phyloP scores from a whole-genome alignment of 768 basidiomycete species.

The Zangia roseola region DNA sequence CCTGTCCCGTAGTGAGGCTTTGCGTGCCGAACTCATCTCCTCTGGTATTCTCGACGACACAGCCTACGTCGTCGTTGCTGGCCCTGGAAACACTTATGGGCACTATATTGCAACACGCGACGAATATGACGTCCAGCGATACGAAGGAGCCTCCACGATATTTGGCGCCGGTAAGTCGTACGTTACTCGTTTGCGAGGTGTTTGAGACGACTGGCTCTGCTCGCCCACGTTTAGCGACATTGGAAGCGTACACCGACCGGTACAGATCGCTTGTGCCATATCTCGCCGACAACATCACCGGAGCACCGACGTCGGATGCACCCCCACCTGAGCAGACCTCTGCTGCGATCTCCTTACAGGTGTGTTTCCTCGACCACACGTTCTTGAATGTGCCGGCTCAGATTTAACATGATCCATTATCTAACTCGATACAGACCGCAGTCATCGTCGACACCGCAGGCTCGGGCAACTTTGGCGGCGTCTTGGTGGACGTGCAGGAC shows the following conservation, averaged over 20 bases:
- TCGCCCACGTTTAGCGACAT: slow-evolving; percentile 45
- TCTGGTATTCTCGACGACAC: slow-evolving; percentile 60
- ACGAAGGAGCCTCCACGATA: slow-evolving; percentile 80
- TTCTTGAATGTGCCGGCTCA: not conserved
- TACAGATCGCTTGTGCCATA: slow-evolving; percentile 66
- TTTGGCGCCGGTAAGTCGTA: slow-evolving; percentile 66
- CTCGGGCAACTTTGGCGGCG: slow-evolving; percentile 60
- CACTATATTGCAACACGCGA: slow-evolving; percentile 75
- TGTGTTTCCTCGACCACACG: slow-evolving; percentile 15
- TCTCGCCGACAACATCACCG: slow-evolving; percentile 48
- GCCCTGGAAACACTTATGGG: slow-evolving; percentile 79
- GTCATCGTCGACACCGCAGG: slow-evolving; percentile 61
- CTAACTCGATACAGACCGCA: slow-evolving; percentile 39
- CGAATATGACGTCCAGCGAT: slow-evolving; percentile 73
- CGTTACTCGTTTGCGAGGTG: not conserved
- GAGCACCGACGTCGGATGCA: slow-evolving; percentile 57
- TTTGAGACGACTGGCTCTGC: not conserved
- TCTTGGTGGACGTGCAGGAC: slow-evolving; percentile 52
- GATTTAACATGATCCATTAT: not conserved
- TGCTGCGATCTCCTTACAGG: slow-evolving; percentile 68
- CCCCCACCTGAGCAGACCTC: slow-evolving; percentile 63
- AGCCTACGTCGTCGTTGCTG: slow-evolving; percentile 75
- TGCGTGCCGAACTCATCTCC: slow-evolving; percentile 63
- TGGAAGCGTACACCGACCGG: slow-evolving; percentile 80
- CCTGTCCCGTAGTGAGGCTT: slow-evolving; percentile 49